Conservation (phyloP, 2,329 filamentous ascomycete genomes). For the Colletotrichum melonis region DNA sequence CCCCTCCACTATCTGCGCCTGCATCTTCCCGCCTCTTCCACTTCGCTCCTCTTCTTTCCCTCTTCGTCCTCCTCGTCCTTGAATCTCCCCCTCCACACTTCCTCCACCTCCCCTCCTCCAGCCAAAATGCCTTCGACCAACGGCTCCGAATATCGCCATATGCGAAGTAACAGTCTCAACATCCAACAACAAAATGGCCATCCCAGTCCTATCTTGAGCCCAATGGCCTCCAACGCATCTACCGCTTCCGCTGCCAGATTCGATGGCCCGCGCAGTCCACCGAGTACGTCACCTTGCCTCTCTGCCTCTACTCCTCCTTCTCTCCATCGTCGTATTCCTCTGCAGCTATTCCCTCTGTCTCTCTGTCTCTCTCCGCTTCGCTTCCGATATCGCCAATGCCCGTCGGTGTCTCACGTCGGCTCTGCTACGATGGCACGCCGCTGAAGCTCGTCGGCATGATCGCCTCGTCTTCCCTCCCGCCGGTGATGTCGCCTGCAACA, state of each 20-base stretch:
- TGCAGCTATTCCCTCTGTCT: background rate
- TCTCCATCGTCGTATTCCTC: constrained; percentile 5
- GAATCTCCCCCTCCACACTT: background rate
- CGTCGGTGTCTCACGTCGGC: background rate
- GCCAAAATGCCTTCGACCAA: constrained; percentile 41
- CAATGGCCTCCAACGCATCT: constrained; percentile 45
- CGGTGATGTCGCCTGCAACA: constrained; percentile 17
- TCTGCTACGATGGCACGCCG: constrained; percentile 1
- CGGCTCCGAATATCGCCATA: constrained; percentile 67
- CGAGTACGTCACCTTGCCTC: constrained; percentile 60
- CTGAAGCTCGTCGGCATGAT: background rate
- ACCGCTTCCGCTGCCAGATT: constrained; percentile 51
- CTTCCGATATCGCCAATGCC: background rate
- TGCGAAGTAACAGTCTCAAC: constrained; percentile 68
- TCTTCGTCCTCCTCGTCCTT: background rate
- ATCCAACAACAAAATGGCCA: constrained; percentile 51
- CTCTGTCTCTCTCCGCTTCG: background rate
- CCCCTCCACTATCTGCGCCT: background rate
- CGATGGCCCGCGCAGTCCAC: constrained; percentile 72
- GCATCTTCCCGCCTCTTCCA: constrained; percentile 9
- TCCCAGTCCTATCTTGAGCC: constrained; percentile 46
- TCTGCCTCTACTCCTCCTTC: background rate
- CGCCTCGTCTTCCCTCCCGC: background rate
- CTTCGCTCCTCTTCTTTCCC: constrained; percentile 14
- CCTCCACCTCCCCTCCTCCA: constrained; percentile 14